Evolutionary conservation across 2,329 filamentous ascomycete genomes (phyloP), one percentile per base, ranked within the genome.

Genomic region (Aspergillus quadrilineatus): DNA sequence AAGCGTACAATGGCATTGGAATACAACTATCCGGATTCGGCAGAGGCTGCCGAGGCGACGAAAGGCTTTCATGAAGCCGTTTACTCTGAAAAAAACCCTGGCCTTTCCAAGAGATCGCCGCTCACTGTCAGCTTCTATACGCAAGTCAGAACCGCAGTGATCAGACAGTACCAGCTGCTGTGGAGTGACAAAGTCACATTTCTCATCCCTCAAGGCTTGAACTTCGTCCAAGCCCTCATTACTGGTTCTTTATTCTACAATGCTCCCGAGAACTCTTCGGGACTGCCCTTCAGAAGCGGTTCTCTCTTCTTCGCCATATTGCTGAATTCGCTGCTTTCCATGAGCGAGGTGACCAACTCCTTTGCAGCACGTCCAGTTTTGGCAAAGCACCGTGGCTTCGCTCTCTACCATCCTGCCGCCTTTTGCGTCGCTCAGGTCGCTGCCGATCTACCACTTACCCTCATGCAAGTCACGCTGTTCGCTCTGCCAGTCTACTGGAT

Each of bases 211-310:
- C 84, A 88, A 62, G 70, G 77, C 4, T 79, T 80, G 0, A 85
- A 82, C 1, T 65, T 88, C 6, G 63, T 78, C 0, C 83, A 87
- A 63, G 85, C 86, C 0, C 70, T 89, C 4, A 82, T 89, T 56
- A 77, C 81, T 1, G 86, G 86, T 6, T 88, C 85, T 0, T 76
- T 89, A 3, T 89, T 89, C 71, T 89, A 89, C 71, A 79, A 85
- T 54, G 82, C 85, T 0, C 80, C 85, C 0, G 57, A 73, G 22
- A 83, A 80, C 49, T 83, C 84, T 0, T 77, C 71, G 1, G 87
- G 86, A 6, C 71, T 89, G 0, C 89, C 89, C 67, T 67, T 82
- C 63, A 88, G 88, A 63, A 79, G 80, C 0, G 87, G 86, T 50
- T 80, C 85, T 0, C 72, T 87, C 4, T 89, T 89, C 76, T 81